Base-by-base conservation (phyloP, 2,329 filamentous ascomycete species). In the Lasiodiplodia sp. region DNA sequence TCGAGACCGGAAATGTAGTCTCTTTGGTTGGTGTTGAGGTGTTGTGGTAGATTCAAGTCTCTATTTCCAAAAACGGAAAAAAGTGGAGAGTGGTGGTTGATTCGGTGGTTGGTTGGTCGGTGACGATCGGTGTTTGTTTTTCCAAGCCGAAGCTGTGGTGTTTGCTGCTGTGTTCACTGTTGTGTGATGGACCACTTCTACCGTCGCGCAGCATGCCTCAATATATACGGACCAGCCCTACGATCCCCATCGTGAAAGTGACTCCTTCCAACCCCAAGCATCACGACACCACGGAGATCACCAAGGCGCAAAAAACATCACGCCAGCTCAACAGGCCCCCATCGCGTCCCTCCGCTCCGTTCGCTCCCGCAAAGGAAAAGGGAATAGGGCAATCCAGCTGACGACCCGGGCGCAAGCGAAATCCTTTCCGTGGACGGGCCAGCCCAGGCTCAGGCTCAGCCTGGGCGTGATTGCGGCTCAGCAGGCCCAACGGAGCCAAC, bases 221-320 rank as follows among this genome's bases (percentile, higher is more conserved):
- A n/a, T 57, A 67, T 67, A 67, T 67, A 67, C 40, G 34, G 23
- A 10, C 18, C 56, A 51, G 44, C 58, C 58, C 58, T 63, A 47
- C 44, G 40, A 21, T 34, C 23, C 3, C 12, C 37, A 34, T 6
- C 23, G 16, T 18, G 21, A 60, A n/a, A 16, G 21, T 63, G 58
- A 63, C 58, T 63, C 40, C 40, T 38, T 23, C 53, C 38, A 60
- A 18, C 37, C 18, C 57, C 51, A 53, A 21, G 40, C 40, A 63
- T 63, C 58, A 63, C 58, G 58, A 63, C 58, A 63, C 40, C 58
- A 3, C 14, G 37, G 40, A 44, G 38, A 56, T 56, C 53, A 37
- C 53, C 44, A 47, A 47, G 44, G 44, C n/a, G 44, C 8, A n/a
- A n/a, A 14, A 56, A 57, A 57, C 55, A 57, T 63, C 58, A 63